Evolutionary conservation across 129 eudicot species (phyloP).

Genomic region (Dittrichia graveolens): DNA sequence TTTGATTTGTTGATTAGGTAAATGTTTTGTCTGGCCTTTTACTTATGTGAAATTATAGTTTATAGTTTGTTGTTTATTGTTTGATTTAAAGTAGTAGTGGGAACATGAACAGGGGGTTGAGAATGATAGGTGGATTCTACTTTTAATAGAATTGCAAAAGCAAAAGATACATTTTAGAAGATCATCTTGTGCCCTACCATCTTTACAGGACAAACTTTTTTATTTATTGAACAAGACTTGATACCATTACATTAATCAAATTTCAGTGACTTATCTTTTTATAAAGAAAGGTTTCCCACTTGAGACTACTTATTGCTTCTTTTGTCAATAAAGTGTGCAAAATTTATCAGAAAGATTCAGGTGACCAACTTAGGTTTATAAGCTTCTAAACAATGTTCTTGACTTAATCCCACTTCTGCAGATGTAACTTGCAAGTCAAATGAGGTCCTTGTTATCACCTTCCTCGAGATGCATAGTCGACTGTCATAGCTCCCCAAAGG

Average conservation of each 20-base stretch:
- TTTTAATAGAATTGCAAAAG: constrained; percentile 33
- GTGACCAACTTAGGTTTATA: constrained; percentile 32
- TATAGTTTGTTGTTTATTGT: constrained; percentile 40
- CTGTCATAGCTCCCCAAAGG: no score
- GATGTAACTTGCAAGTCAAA: constrained; percentile 11
- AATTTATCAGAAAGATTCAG: constrained; percentile 27
- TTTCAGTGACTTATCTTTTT: constrained; percentile 37
- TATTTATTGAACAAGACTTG: constrained; percentile 43
- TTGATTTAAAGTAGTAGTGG: constrained; percentile 40
- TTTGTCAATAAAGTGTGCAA: constrained; percentile 22
- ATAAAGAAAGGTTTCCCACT: constrained; percentile 41
- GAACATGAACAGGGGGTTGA: constrained; percentile 46
- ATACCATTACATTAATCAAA: constrained; percentile 39
- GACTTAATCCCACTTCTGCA: neutral
- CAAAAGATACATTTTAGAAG: constrained; percentile 45
- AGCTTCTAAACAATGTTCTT: constrained; percentile 1
- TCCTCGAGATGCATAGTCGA: no score
- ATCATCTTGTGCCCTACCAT: constrained; percentile 46
- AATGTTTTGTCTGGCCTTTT: constrained; percentile 28
- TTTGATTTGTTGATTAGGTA: constrained; percentile 44
- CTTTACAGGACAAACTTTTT: constrained; percentile 38
- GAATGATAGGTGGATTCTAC: constrained; percentile 47
- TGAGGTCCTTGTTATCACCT: neutral
- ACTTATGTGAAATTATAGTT: constrained; percentile 22
- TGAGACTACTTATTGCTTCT: constrained; percentile 30